Conservation (phyloP, 441 rosid species). For the Aleurites moluccanus region DNA sequence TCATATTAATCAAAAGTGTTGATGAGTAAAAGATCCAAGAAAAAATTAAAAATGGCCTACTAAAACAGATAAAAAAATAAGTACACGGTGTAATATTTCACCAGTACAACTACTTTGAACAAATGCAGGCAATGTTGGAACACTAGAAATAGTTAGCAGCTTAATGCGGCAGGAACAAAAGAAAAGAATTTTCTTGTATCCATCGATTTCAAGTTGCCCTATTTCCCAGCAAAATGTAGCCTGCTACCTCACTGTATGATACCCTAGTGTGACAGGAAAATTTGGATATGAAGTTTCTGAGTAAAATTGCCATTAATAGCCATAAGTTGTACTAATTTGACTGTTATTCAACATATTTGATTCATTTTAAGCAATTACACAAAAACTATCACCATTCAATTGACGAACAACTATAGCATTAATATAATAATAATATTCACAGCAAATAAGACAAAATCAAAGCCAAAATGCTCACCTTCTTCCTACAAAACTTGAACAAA, state of each 20-base stretch:
- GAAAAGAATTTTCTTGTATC: background rate
- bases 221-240: background rate
- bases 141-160: background rate
- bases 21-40: background rate
- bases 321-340: background rate
- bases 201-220: background rate
- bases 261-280: background rate
- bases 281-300: background rate
- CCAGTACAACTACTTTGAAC: background rate
- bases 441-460: background rate
- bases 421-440: background rate
- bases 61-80: background rate
- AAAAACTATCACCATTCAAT: background rate
- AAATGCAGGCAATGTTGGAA: background rate
- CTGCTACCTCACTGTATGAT: background rate
- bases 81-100: background rate
- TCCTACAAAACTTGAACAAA: constrained; percentile 83
- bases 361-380: background rate
- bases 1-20: background rate
- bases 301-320: background rate
- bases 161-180: background rate
- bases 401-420: background rate
- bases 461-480: constrained; percentile 52
- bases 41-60: background rate
- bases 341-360: background rate